phyloP scores from a whole-genome alignment of 495 filamentous ascomycete species.

The Echria macrotheca region DNA sequence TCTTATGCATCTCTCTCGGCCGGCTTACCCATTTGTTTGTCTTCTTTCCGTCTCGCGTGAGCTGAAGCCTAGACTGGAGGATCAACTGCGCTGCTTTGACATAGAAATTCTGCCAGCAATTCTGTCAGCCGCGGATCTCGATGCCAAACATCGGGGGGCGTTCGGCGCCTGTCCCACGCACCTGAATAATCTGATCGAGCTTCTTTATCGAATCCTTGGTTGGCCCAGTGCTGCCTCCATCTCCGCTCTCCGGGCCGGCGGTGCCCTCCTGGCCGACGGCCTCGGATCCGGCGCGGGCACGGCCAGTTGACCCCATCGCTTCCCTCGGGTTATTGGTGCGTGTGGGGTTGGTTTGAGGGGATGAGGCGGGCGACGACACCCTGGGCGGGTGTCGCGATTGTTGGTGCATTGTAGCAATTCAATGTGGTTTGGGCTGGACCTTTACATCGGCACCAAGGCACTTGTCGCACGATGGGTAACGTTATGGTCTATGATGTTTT shows the following conservation, averaged over 20 bases:
- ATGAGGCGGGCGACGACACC: constrained; percentile 59
- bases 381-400: constrained; percentile 66
- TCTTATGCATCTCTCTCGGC: neutral
- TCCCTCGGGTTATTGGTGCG: constrained; percentile 71
- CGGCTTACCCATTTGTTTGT: constrained; percentile 87
- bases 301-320: constrained; percentile 33
- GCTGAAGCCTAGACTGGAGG: constrained; percentile 67
- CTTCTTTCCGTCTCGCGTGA: constrained; percentile 58
- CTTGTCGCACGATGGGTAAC: neutral
- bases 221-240: constrained; percentile 42
- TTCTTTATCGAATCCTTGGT: constrained; percentile 63
- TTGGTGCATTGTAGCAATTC: constrained; percentile 64
- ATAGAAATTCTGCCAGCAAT: constrained; percentile 69
- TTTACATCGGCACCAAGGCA: constrained; percentile 21
- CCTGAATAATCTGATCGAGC: constrained; percentile 86
- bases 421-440: constrained; percentile 6
- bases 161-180: no score
- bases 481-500: neutral
- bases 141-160: neutral
- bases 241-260: constrained; percentile 32
- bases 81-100: constrained; percentile 84
- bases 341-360: constrained; percentile 59
- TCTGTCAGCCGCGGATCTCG: constrained; percentile 19
- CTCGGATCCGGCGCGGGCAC: constrained; percentile 34
- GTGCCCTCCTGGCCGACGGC: constrained; percentile 32